Evolutionary conservation across 2,329 filamentous ascomycete species (phyloP).

Genomic region (Chaetomiaceae sp.): DNA sequence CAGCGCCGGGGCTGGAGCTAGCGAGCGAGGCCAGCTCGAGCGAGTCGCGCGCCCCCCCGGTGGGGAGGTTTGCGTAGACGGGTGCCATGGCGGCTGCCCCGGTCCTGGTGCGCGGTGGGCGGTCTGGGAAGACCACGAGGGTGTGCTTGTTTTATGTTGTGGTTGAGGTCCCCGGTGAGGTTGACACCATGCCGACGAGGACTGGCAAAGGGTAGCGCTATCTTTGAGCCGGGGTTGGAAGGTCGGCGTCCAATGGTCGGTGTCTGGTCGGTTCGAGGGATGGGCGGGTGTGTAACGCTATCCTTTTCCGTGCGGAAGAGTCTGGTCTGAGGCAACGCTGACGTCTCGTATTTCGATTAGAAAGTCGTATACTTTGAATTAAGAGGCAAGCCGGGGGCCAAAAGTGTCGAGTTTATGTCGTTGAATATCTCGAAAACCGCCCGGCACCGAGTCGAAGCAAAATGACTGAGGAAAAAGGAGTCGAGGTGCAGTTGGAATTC

Average conservation of each 20-base stretch:
- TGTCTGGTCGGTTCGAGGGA: background rate
- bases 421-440: background rate
- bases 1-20: constrained; percentile 66
- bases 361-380: constrained; percentile 1
- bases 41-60: constrained; percentile 66
- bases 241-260: too few relatives aligned
- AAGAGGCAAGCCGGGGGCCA: background rate
- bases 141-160: background rate
- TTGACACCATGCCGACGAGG: background rate
- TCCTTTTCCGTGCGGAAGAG: too few relatives aligned
- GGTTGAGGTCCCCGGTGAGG: background rate
- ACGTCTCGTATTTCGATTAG: constrained; percentile 1
- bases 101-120: too few relatives aligned
- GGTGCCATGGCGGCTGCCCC: constrained; percentile 32
- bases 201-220: too few relatives aligned
- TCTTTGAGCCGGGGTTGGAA: background rate
- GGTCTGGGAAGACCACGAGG: too few relatives aligned
- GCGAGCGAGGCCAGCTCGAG: constrained; percentile 94
- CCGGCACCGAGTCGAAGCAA: constrained; percentile 1
- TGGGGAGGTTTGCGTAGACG: constrained; percentile 42
- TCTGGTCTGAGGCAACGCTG: constrained; percentile 8
- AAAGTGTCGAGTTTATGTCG: background rate
- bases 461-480: background rate
- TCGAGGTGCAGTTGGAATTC: background rate
- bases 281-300: too few relatives aligned